Evolutionary conservation across 2,329 filamentous ascomycete genomes (phyloP).

Genomic region (Torrubiella hemipterigena): DNA sequence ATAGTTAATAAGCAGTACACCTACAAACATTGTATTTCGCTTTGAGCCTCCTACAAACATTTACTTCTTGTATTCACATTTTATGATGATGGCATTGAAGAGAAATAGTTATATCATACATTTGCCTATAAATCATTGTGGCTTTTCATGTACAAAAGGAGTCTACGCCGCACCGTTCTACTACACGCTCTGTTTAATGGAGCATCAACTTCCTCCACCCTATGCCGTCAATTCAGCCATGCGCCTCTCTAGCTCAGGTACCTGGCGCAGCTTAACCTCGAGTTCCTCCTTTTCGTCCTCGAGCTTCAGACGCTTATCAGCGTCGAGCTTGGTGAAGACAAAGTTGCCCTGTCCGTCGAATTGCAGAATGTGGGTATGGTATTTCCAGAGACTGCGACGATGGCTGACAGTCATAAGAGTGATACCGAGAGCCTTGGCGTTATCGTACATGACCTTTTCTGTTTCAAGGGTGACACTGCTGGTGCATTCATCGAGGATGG

Average conservation of each 20-base stretch:
- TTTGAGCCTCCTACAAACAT: too few relatives aligned
- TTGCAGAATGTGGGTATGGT: constrained; percentile 87
- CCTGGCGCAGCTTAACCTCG: constrained; percentile 70
- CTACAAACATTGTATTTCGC: too few relatives aligned
- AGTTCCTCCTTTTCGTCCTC: constrained; percentile 97
- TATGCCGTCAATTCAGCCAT: constrained; percentile 59
- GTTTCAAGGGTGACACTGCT: constrained; percentile 90
- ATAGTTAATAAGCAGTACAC: too few relatives aligned
- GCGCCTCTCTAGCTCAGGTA: constrained; percentile 78
- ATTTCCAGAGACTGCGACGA: constrained; percentile 86
- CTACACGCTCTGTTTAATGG: too few relatives aligned
- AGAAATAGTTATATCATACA: neutral
- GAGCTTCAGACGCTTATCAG: constrained; percentile 68
- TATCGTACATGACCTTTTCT: constrained; percentile 94
- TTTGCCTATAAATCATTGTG: neutral
- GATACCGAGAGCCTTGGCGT: constrained; percentile 80
- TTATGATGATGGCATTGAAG: too few relatives aligned
- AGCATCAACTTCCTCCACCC: too few relatives aligned
- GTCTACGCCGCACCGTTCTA: too few relatives aligned
- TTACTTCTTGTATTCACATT: too few relatives aligned
- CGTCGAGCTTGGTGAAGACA: constrained; percentile 81
- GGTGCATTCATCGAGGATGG: constrained; percentile 95
- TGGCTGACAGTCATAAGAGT: constrained; percentile 97
- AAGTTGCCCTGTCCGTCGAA: constrained; percentile 92
- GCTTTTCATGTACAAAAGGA: neutral